Percentiles rank a stretch among this genome's conserved stretches.
Evolutionary conservation across 1,139 yeast species (phyloP).

Genomic region (Lizanozyma gosingica): DNA sequence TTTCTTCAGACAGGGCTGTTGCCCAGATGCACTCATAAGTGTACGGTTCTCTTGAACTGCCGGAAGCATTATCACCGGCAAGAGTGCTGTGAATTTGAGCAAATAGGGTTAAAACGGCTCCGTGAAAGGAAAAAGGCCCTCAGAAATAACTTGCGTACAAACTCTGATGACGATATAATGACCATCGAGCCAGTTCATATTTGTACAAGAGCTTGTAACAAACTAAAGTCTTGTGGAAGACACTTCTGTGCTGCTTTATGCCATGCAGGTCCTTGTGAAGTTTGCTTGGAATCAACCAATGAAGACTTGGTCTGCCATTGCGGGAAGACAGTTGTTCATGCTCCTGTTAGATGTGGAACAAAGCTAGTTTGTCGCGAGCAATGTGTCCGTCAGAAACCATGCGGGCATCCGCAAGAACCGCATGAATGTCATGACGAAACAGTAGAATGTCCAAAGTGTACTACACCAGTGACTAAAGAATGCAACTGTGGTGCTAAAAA

Average conservation of each 20-base stretch:
- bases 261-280: slow-evolving; percentile 77
- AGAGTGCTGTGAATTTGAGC: slow-evolving; percentile 65
- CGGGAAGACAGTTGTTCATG: slow-evolving; percentile 70
- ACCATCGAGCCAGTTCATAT: slow-evolving; percentile 70
- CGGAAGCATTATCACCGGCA: slow-evolving; percentile 69
- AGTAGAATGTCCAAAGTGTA: slow-evolving; percentile 69
- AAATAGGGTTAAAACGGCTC: slow-evolving; percentile 54
- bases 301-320: slow-evolving; percentile 81
- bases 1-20: slow-evolving; percentile 39
- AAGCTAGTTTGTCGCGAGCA: slow-evolving; percentile 61
- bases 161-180: slow-evolving; percentile 38
- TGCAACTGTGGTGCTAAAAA: slow-evolving; percentile 65
- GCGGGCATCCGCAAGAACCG: slow-evolving; percentile 71
- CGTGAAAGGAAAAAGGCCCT: slow-evolving; percentile 43
- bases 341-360: slow-evolving; percentile 90
- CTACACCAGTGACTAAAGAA: slow-evolving; percentile 47
- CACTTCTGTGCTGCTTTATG: slow-evolving; percentile 73
- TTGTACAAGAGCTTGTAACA: slow-evolving; percentile 65
- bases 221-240: slow-evolving; percentile 57
- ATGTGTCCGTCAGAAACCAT: slow-evolving; percentile 50
- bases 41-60: slow-evolving; percentile 71
- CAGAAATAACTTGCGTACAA: slow-evolving; percentile 30
- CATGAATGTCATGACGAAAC: slow-evolving; percentile 71
- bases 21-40: slow-evolving; percentile 67
- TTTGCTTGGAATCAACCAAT: slow-evolving; percentile 74